Evolutionary conservation across 2,329 filamentous ascomycete genomes (phyloP), one percentile per base, ranked within the genome.

Genomic region (Stemphylium vesicarium): DNA sequence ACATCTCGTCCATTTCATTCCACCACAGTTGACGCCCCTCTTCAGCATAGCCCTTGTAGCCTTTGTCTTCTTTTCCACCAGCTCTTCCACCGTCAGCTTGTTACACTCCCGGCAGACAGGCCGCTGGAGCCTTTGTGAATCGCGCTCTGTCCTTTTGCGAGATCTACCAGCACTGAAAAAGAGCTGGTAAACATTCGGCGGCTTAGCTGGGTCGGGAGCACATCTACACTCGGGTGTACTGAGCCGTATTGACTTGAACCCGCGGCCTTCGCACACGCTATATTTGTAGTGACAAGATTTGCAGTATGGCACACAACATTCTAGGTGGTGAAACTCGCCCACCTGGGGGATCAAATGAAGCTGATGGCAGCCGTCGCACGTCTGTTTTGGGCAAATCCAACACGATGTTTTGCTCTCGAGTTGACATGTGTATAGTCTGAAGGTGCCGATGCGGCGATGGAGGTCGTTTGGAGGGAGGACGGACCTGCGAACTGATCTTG

Each of bases 231-330:
- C 2, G 2, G 32, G 50, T 12, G 41, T 26, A 15, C 43, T 48
- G 2, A 45, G n/a, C 9, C 41, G 20, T 20, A 20, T 46, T 29
- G 31, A 4, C 13, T 20, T 12, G 4, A 8, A 22, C 12, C 16
- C 1, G 13, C 24, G 44, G n/a, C 35, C n/a, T 2, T n/a, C 10
- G 9, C 18, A 29, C 12, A 49, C 37, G 15, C 62, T 42, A 13
- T 51, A 18, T 8, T 24, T 24, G 10, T 50, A 46, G 54, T 68
- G 69, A 60, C 68, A 72, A 5, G 39, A 7, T 20, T 32, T 54
- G 59, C 70, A 73, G 50, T 63, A 70, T 11, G 63, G 61, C 0
- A 33, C 31, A 53, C 69, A 71, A 12, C 29, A 31, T 36, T 69
- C 56, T 22, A 67, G 45, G 43, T 73, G 70, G 29, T 61, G 56